Conservation (phyloP, 129 eudicot genomes). For the Deinandra increscens region DNA sequence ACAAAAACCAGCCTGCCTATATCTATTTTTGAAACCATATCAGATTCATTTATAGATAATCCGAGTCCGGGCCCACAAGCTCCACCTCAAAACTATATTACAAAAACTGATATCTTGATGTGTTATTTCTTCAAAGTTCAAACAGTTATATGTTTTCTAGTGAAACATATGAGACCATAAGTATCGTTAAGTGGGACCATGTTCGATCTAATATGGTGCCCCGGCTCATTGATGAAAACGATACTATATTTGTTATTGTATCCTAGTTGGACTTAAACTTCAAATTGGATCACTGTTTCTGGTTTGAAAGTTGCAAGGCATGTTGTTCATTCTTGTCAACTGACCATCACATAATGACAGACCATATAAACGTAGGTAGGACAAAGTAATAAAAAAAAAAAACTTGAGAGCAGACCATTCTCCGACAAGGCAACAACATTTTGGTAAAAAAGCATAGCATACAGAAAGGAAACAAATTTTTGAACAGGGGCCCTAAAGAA, state of each 20-base stretch:
- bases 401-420: slow-evolving; percentile 37
- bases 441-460: slow-evolving; percentile 48
- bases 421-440: slow-evolving; percentile 72
- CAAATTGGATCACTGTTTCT: slow-evolving; percentile 29
- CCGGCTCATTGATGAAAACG: no score
- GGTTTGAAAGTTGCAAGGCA: slow-evolving; percentile 13
- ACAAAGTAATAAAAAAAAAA: slow-evolving; percentile 41
- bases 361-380: slow-evolving; percentile 41
- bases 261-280: slow-evolving; percentile 12
- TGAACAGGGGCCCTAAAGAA: slow-evolving; percentile 39
- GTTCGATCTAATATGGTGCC: neutral
- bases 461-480: slow-evolving; percentile 41
- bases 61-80: neutral
- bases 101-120: slow-evolving; percentile 18
- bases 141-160: neutral
- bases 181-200: neutral
- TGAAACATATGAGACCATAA: neutral
- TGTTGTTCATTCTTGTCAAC: slow-evolving; percentile 23
- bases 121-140: neutral
- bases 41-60: neutral
- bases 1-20: neutral
- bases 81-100: neutral
- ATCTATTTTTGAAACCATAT: neutral
- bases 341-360: slow-evolving; percentile 48
- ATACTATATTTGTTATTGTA: neutral